Evolutionary conservation across 148 eudicot genomes (phyloP), one percentile per base, ranked within the genome.

Genomic region (Chenopodium suecicum): DNA sequence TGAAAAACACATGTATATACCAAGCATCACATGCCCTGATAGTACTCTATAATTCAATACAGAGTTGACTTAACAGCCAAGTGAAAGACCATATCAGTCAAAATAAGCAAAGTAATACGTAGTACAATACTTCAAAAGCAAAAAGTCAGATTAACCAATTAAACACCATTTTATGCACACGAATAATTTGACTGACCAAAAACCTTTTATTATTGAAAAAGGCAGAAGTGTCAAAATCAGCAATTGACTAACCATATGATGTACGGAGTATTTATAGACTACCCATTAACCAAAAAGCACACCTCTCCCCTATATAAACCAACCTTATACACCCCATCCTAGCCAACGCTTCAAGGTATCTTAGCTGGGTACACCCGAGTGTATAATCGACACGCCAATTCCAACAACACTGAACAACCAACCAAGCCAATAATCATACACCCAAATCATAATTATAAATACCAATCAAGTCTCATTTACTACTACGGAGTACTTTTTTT

Each of bases 211-310:
- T 41, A 71, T 41, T 22, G 22, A 16, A 75, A 12, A 37, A 31
- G n/a, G 71, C 47, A 80, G 12, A 76, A 47, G 62, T 11, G 83
- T 80, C 80, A 70, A 75, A 62, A 74, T 46, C 63, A 83, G 69
- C 64, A 80, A 65, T 64, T 31, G 20, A 74, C 41, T 64, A 56
- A 17, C 29, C 60, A 25, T 29, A 41, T 14, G 17, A 16, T n/a
- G 13, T 41, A 41, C 44, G 44, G 44, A 41, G 7, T 76, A 47
- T 78, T 56, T 17, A 56, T 56, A 56, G 16, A 29, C 66, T 72
- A 63, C 4, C 72, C 31, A 78, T 16, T 6, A 64, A 4, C 22
- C 71, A 65, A 68, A 71, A n/a, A 32, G 19, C 7, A 73, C 54
- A 64, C 1, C 20, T 23, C 20, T 19, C 4, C 9, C 23, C 25